These are phyloP conservation scores for Epichloe gansuensis DNA, from an alignment of 2,329 filamentous ascomycete species.

Conservation along the genomic window DNA sequence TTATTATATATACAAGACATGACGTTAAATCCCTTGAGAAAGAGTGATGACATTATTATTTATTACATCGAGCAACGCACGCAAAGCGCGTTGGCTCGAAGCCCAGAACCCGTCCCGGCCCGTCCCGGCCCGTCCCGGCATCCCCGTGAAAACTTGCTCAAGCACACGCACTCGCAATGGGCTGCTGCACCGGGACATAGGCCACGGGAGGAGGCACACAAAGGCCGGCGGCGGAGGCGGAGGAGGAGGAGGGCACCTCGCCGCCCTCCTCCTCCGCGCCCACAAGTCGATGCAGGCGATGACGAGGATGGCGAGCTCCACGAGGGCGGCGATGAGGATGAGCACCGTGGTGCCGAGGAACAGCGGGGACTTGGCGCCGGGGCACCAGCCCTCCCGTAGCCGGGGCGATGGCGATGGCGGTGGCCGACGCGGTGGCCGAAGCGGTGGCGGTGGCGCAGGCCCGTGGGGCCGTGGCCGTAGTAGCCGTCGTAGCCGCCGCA, in stretches of 20 bases:
- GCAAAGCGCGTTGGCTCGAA: too few species aligned
- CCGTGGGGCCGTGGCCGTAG: neutral
- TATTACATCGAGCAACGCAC: too few species aligned
- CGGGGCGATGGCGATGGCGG: too few species aligned
- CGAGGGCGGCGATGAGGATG: conserved; percentile 14
- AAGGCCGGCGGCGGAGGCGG: conserved; percentile 6
- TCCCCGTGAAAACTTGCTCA: too few species aligned
- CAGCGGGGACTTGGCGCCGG: neutral
- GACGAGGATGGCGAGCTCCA: conserved; percentile 28
- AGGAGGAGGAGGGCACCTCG: conserved; percentile 15
- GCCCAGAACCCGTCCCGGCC: too few species aligned
- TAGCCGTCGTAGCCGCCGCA: neutral
- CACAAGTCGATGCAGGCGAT: conserved; percentile 24
- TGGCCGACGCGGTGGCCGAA: neutral
- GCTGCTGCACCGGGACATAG: neutral
- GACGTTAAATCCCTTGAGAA: too few species aligned
- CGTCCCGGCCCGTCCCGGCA: too few species aligned
- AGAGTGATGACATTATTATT: too few species aligned
- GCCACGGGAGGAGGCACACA: neutral
- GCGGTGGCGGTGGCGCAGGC: neutral
- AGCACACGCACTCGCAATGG: neutral
- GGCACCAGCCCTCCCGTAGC: neutral
- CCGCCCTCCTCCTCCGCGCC: too few species aligned
- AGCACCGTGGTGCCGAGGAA: conserved; percentile 14
- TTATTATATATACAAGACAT: too few species aligned